Evolutionary conservation across 805 yeast species (phyloP).

Genomic region (Pichia scutulata): DNA sequence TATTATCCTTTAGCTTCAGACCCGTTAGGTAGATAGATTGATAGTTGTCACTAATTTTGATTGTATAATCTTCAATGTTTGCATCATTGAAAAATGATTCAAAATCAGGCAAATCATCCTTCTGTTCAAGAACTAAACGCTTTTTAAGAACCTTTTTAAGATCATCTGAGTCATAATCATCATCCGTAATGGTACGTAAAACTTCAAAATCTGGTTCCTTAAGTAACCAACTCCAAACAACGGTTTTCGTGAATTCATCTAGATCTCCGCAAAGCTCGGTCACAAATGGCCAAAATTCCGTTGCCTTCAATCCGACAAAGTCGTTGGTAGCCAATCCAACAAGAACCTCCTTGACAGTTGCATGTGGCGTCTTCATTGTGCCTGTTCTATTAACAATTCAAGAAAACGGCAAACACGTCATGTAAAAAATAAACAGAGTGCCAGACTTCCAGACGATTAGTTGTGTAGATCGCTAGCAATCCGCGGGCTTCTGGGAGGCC

Average conservation of each 20-base stretch:
- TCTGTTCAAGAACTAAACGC: not conserved
- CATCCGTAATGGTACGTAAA: not conserved
- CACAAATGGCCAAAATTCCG: conserved; percentile 28
- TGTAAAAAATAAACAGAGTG: not conserved
- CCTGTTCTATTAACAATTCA: not conserved
- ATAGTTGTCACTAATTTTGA: conserved; percentile 44
- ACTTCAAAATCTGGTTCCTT: conserved; percentile 22
- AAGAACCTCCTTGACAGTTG: conserved; percentile 26
- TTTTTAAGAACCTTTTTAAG: not conserved
- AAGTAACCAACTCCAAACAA: conserved; percentile 33
- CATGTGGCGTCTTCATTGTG: conserved; percentile 26
- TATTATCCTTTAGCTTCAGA: conserved; percentile 40
- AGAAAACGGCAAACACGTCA: not conserved
- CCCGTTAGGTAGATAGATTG: conserved; percentile 56
- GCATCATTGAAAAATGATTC: conserved; percentile 1
- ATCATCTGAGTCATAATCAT: not conserved
- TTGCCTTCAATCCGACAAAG: conserved; percentile 26
- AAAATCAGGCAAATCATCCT: conserved; percentile 1
- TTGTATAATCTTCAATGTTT: not conserved
- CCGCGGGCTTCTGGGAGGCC: too few species aligned
- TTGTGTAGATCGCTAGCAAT: too few species aligned
- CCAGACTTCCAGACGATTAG: too few species aligned
- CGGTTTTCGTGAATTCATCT: conserved; percentile 27
- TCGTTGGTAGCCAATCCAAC: conserved; percentile 31
- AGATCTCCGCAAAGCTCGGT: conserved; percentile 13